Percentiles rank a stretch among this genome's conserved stretches.
Conservation (phyloP, 345 rosid genomes). For the sweet orange (Citrus sinensis) region DNA sequence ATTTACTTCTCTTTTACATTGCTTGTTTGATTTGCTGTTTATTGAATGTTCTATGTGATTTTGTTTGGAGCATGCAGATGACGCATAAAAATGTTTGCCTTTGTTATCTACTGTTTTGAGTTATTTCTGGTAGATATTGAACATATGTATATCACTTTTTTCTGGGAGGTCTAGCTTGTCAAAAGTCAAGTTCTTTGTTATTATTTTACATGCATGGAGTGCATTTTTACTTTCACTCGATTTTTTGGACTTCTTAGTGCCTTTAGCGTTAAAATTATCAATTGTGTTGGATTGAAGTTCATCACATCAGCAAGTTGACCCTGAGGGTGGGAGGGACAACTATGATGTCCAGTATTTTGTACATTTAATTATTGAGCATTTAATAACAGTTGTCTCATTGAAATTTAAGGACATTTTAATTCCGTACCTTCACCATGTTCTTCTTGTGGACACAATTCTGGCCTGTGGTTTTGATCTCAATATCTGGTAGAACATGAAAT, state of each 20-base stretch:
- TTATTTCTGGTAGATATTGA: background rate
- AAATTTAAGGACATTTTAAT: background rate
- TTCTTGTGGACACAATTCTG: too few species aligned
- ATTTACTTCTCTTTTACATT: background rate
- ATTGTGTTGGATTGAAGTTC: background rate
- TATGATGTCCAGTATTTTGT: background rate
- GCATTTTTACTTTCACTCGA: background rate
- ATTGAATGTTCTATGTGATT: background rate
- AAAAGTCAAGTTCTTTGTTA: background rate
- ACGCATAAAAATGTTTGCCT: background rate
- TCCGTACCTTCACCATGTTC: background rate
- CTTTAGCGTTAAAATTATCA: background rate
- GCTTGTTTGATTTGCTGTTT: background rate
- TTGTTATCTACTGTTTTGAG: background rate
- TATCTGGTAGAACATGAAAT: too few species aligned
- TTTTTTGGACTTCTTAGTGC: background rate
- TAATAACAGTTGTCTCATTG: background rate
- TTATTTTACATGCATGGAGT: background rate
- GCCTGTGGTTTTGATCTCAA: too few species aligned
- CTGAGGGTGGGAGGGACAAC: background rate
- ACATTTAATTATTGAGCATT: background rate
- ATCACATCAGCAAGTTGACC: background rate
- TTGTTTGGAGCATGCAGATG: background rate
- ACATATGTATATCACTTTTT: background rate
- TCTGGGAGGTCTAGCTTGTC: background rate